Evolutionary conservation across 352 stramenopile species (phyloP), one percentile per base, ranked within the genome.

Genomic region (Phytophthora chlamydospora): DNA sequence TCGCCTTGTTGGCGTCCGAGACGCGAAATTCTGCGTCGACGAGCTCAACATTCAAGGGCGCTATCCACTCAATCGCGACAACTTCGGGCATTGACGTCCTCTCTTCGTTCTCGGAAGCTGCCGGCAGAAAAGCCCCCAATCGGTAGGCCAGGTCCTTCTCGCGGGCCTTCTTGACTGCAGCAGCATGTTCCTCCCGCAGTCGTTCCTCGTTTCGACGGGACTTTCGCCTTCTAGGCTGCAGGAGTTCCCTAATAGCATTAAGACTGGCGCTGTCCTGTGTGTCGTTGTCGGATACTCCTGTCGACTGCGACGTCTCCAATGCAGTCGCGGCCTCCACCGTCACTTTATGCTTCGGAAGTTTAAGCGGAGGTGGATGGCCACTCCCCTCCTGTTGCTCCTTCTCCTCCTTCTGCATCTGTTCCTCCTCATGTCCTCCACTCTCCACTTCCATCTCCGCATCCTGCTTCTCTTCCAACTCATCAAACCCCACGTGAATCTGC

Each of bases 191-290:
- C 61, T 91, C 79, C 19, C 81, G 76, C 34, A 90, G 48, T 44
- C 78, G 71, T 49, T 91, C 76, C 58, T 90, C 76, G 32, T 92
- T 69, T 14, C 83, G 78, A 6, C 80, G 76, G 2, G 83, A 90
- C 47, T 90, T 90, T 40, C 83, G 71, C 31, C 83, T 66, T 34
- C 61, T 58, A 0, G 77, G 67, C 0, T 67, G 60, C 6, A 58
- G 43, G 21, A 24, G 21, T 3, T 24, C 21, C 3, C 21, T 24
- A 24, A 24, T 24, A 24, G 3, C 21, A 24, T 24, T 24, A 1
- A 24, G 58, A 8, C 59, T 52, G 3, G 49, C 62, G 27, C 66
- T 82, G 31, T 85, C 76, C 60, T 75, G 76, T 0, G 65, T 80
- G 29, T 86, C 74, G 17, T 78, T 84, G 41, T 86, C 75, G 7